These are phyloP conservation scores for Ambispora gerdemannii DNA, from an alignment of 192 early-diverging fungal species.

Conservation along the genomic window DNA sequence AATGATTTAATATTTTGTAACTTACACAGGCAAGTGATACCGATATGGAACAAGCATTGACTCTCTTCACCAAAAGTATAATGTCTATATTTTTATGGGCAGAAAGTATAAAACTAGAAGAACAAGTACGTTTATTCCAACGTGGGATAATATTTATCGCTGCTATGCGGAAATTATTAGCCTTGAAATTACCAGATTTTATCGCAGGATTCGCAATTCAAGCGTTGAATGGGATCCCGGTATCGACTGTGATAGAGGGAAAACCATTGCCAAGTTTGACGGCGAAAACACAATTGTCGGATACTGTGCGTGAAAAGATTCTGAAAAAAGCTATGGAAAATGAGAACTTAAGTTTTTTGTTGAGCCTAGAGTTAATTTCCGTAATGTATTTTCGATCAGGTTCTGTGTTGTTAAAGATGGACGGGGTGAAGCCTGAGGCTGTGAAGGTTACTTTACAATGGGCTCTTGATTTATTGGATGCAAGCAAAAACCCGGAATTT, in stretches of 20 bases:
- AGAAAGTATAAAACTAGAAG: neutral
- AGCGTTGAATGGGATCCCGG: slow-evolving; percentile 2
- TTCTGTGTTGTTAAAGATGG: neutral
- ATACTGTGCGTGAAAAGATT: neutral
- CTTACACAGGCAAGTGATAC: neutral
- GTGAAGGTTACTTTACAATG: neutral
- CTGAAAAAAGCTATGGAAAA: neutral
- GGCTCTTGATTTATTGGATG: neutral
- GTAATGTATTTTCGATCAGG: neutral
- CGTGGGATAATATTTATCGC: neutral
- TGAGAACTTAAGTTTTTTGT: neutral
- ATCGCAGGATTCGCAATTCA: neutral
- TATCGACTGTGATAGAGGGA: neutral
- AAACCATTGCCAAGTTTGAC: neutral
- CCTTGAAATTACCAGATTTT: neutral
- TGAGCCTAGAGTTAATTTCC: neutral
- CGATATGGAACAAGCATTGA: neutral
- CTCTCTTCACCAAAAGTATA: neutral
- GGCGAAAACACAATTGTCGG: neutral
- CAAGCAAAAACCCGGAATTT: too few relatives aligned
- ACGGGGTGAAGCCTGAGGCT: neutral
- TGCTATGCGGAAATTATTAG: slow-evolving; percentile 5
- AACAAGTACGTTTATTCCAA: neutral
- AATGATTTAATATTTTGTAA: too few relatives aligned
- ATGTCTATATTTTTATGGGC: slow-evolving; percentile 4